Evolutionary conservation across 139 green algal genomes (phyloP).

Genomic region (Auxenochlorella pyrenoidosa): DNA sequence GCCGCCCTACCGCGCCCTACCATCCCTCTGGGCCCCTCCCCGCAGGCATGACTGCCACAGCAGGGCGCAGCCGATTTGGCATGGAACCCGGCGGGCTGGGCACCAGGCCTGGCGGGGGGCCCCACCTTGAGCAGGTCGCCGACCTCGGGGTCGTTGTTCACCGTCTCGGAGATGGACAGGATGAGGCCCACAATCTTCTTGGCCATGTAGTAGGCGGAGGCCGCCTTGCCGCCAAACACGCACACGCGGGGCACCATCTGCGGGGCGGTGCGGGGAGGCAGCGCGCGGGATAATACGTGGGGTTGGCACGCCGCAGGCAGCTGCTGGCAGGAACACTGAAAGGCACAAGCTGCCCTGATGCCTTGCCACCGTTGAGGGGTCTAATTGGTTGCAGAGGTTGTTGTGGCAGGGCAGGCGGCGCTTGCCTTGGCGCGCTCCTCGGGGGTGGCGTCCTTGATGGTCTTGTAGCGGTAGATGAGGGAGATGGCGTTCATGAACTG

Average conservation of each 20-base stretch:
- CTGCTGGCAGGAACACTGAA: no score
- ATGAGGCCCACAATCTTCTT: slow-evolving; percentile 98
- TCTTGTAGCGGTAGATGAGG: slow-evolving; percentile 70
- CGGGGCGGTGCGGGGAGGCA: neutral
- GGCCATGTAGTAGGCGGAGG: slow-evolving; percentile 95
- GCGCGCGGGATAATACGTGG: no score
- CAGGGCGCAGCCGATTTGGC: no score
- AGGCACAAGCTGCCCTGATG: no score
- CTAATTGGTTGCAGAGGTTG: no score
- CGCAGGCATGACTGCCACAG: no score
- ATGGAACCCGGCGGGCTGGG: no score
- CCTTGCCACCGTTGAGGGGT: no score
- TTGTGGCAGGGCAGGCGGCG: neutral
- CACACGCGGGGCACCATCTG: slow-evolving; percentile 65
- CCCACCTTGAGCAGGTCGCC: slow-evolving; percentile 83
- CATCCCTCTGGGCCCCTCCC: no score
- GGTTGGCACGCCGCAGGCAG: neutral
- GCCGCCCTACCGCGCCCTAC: no score
- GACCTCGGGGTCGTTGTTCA: slow-evolving; percentile 96
- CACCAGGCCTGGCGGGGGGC: neutral
- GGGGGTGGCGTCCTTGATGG: slow-evolving; percentile 74
- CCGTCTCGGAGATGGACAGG: slow-evolving; percentile 69
- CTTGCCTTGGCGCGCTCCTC: slow-evolving; percentile 69
- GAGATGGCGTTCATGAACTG: slow-evolving; percentile 79
- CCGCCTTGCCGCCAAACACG: slow-evolving; percentile 89